Evolutionary conservation across 2,329 filamentous ascomycete genomes (phyloP).

Genomic region (Neodidymelliopsis sp.): DNA sequence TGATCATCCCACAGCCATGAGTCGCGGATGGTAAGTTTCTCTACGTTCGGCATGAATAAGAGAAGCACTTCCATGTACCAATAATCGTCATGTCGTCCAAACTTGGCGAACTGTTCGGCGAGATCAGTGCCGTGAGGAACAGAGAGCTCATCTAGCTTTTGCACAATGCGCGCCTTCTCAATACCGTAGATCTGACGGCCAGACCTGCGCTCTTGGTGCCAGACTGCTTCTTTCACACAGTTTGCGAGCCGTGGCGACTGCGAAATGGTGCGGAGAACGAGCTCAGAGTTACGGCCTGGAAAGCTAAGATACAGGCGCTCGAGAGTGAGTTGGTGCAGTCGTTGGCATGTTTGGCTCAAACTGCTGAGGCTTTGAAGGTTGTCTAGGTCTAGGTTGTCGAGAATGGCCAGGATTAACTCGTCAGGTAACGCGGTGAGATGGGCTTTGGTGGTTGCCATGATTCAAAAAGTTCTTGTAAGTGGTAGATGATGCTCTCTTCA

Average conservation of each 20-base stretch:
- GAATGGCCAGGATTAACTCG: slow-evolving; percentile 7
- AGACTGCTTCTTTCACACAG: background rate
- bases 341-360: slow-evolving; percentile 1
- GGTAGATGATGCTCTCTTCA: too few species aligned
- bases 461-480: background rate
- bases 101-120: slow-evolving; percentile 1
- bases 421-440: background rate
- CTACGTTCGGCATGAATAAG: slow-evolving; percentile 2
- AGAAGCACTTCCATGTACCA: slow-evolving; percentile 13
- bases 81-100: slow-evolving; percentile 2
- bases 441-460: background rate
- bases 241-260: background rate
- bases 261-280: slow-evolving; percentile 12
- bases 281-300: slow-evolving; percentile 5
- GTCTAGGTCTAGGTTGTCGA: background rate
- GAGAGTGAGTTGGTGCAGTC: slow-evolving; percentile 10
- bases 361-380: background rate
- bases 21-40: background rate
- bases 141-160: background rate
- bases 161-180: slow-evolving; percentile 7
- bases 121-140: slow-evolving; percentile 13
- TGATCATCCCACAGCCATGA: slow-evolving; percentile 15
- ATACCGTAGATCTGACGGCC: background rate
- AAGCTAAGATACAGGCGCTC: slow-evolving; percentile 8
- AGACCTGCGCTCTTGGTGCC: slow-evolving; percentile 5